Evolutionary conservation across 2,329 filamentous ascomycete species (phyloP), one percentile per base, ranked within the genome.

Genomic region (Diplocarpon rosae): DNA sequence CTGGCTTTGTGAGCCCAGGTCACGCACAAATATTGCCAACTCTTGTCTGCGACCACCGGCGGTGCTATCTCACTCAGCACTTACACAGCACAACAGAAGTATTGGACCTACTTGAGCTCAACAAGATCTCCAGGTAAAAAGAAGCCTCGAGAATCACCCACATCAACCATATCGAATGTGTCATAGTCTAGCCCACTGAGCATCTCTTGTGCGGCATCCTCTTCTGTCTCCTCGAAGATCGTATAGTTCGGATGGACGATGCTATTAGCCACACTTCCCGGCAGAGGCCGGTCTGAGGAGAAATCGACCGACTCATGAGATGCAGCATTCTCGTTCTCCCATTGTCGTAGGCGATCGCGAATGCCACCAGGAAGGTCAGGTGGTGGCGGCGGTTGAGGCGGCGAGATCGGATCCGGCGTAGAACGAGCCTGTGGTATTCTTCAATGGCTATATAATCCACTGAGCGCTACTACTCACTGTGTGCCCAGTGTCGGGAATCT

Each of bases 91-190:
- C 39, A 39, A 29, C 24, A n/a, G 24, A 29, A 32, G 14, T 14
- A 36, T 9, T 12, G 15, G n/a, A 37, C 49, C 40, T 55, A 62
- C 57, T 38, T 28, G 12, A 62, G 37, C 44, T 61, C 60, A 31
- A 63, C 60, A 30, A 63, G 51, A 47, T 63, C 61, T 27, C 61
- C 61, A 29, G 56, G 55, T 20, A 60, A 39, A 11, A 63, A 47
- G 37, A 61, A 63, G 32, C 45, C 51, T 12, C 59, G 54, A 29
- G 43, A 49, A 16, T 46, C 43, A 7, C 60, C 58, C 51, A 61
- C 46, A 52, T 75, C 70, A 10, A 72, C 67, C n/a, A 74, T 60
- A 49, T 74, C 70, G 31, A 69, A 69, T 33, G 61, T 61, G 24
- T 63, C 59, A 39, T 71, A 53, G 31, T 29, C 17, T 20, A 20